Percentiles rank a stretch among this genome's conserved stretches.
Evolutionary conservation across 106 monocot species (phyloP).

Genomic region (Dactylorhiza incarnata): DNA sequence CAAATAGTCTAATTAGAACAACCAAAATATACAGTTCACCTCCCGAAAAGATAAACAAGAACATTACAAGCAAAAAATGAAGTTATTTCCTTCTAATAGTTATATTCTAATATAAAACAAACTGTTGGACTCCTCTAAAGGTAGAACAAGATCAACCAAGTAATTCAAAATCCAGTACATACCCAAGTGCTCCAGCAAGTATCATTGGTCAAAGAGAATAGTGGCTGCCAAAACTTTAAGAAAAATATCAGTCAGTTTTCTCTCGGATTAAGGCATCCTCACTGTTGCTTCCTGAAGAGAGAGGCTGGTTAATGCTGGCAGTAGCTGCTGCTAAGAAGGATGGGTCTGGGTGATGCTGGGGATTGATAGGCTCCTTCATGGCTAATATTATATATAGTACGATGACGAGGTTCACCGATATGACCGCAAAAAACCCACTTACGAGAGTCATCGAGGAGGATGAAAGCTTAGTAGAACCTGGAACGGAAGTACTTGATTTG

Average conservation of each 20-base stretch:
- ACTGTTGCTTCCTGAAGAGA: slow-evolving; percentile 1
- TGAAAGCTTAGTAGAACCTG: slow-evolving; percentile 14
- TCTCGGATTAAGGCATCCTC: not conserved
- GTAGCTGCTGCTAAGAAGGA: slow-evolving; percentile 18
- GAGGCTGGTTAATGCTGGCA: slow-evolving; percentile 15
- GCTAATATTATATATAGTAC: slow-evolving; percentile 11
- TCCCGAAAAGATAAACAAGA: too few relatives aligned
- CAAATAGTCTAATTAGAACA: too few relatives aligned
- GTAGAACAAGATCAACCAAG: too few relatives aligned
- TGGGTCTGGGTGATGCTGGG: slow-evolving; percentile 9
- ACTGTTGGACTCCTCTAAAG: too few relatives aligned
- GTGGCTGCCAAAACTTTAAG: not conserved
- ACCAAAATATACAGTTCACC: too few relatives aligned
- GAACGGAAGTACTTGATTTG: not conserved
- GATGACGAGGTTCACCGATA: slow-evolving; percentile 20
- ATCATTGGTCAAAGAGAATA: too few relatives aligned
- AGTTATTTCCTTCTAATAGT: too few relatives aligned
- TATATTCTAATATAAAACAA: too few relatives aligned
- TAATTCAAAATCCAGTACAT: too few relatives aligned
- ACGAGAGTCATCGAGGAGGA: slow-evolving; percentile 14
- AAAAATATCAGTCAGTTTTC: not conserved
- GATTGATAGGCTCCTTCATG: slow-evolving; percentile 15
- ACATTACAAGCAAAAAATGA: too few relatives aligned
- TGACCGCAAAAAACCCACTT: slow-evolving; percentile 15
- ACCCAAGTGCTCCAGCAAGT: too few relatives aligned